Conservation (phyloP, 2,329 filamentous ascomycete genomes). For the Rhexocercosporidium sp. region DNA sequence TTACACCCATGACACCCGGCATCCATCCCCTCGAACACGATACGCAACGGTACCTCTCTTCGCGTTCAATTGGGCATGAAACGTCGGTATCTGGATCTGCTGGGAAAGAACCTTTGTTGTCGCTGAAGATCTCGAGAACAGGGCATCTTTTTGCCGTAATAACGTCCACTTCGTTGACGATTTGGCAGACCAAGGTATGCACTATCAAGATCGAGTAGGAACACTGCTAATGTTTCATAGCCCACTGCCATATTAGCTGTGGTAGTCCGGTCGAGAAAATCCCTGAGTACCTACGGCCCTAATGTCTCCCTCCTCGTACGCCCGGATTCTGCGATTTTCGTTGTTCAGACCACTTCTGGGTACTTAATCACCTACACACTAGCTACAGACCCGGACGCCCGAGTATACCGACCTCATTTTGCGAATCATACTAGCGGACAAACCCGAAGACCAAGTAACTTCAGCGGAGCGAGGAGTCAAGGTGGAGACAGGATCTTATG, state of each 20-base stretch:
- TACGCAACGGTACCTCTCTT: constrained; percentile 40
- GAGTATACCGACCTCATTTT: constrained; percentile 86
- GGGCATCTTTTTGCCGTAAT: constrained; percentile 89
- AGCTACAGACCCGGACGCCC: constrained; percentile 79
- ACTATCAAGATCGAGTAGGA: constrained; percentile 4
- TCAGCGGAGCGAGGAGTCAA: constrained; percentile 53
- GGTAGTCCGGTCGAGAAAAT: constrained; percentile 80
- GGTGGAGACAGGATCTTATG: constrained; percentile 67
- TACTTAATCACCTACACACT: constrained; percentile 95
- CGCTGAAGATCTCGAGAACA: constrained; percentile 76
- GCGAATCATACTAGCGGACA: constrained; percentile 69
- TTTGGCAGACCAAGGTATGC: constrained; percentile 93
- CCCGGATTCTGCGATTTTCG: constrained; percentile 89
- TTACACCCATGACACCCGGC: constrained; percentile 61
- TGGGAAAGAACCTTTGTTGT: constrained; percentile 69
- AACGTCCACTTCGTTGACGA: constrained; percentile 81
- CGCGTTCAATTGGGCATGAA: constrained; percentile 26
- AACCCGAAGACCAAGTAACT: constrained; percentile 64
- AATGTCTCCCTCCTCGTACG: constrained; percentile 86
- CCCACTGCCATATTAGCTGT: constrained; percentile 88
- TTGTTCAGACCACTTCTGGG: constrained; percentile 83
- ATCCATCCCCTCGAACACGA: constrained; percentile 65
- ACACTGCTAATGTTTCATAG: constrained; percentile 51
- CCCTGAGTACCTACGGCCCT: constrained; percentile 80
- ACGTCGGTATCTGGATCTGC: constrained; percentile 21